Evolutionary conservation across 129 eudicot species (phyloP).

Genomic region (Artemisia annua): DNA sequence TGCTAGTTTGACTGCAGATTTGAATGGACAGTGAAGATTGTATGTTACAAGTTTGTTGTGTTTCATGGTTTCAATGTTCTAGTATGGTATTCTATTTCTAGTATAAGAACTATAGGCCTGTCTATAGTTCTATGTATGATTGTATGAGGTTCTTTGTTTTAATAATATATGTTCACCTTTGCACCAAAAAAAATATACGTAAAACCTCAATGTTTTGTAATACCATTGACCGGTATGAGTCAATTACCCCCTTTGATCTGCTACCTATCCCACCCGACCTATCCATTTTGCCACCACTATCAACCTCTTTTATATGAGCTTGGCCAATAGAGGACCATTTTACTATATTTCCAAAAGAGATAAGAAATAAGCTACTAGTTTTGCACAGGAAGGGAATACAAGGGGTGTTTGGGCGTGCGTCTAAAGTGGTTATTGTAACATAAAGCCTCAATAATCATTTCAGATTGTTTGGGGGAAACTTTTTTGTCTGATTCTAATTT

Average conservation of each 20-base stretch:
- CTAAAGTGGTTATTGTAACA: not conserved
- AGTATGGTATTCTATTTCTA: too few relatives aligned
- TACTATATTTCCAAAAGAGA: not conserved
- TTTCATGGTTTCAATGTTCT: too few relatives aligned
- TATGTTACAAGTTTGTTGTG: too few relatives aligned
- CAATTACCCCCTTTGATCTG: not conserved
- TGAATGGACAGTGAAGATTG: too few relatives aligned
- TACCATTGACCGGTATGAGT: not conserved
- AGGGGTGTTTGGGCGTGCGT: not conserved
- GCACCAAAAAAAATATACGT: too few relatives aligned
- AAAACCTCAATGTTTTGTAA: too few relatives aligned
- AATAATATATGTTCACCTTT: too few relatives aligned
- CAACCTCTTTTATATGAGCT: not conserved
- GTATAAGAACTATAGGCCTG: too few relatives aligned
- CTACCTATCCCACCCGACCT: not conserved
- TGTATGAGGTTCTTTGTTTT: too few relatives aligned
- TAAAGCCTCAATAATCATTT: constrained; percentile 1
- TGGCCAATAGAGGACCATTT: not conserved
- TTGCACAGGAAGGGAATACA: not conserved
- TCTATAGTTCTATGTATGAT: too few relatives aligned
- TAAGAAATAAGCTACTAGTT: not conserved
- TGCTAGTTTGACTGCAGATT: too few relatives aligned
- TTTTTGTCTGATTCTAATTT: not conserved
- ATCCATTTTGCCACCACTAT: not conserved
- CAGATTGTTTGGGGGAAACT: not conserved